These are phyloP conservation scores for Coemansia sp. DNA, from an alignment of 192 early-diverging fungal species.

Conservation along the genomic window DNA sequence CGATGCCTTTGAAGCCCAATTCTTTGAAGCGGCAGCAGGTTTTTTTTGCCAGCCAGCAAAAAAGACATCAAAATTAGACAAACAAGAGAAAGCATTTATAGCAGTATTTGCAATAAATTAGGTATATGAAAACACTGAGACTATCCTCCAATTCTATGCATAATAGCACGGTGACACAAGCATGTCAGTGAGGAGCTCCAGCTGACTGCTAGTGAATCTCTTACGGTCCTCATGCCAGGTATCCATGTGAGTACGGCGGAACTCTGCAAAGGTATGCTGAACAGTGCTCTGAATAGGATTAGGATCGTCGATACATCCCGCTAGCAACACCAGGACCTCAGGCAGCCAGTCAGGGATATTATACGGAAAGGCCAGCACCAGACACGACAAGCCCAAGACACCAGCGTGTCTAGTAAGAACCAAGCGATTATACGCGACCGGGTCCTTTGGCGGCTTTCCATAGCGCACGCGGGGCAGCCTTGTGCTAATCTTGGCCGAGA, in stretches of 20 bases:
- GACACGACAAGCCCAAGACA: slow-evolving; percentile 85
- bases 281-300: slow-evolving; percentile 86
- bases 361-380: slow-evolving; percentile 93
- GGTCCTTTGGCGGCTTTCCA: slow-evolving; percentile 31
- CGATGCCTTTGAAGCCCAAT: neutral
- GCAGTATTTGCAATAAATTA: neutral
- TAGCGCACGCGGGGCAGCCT: slow-evolving; percentile 40
- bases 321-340: slow-evolving; percentile 74
- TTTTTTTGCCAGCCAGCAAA: neutral
- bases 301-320: slow-evolving; percentile 80
- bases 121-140: neutral
- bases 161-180: slow-evolving; percentile 87
- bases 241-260: slow-evolving; percentile 93
- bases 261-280: slow-evolving; percentile 88
- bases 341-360: slow-evolving; percentile 94
- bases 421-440: slow-evolving; percentile 21
- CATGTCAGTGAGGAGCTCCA: slow-evolving; percentile 84
- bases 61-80: too few species aligned
- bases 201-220: slow-evolving; percentile 75
- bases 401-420: slow-evolving; percentile 81
- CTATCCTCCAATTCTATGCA: slow-evolving; percentile 55
- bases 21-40: neutral
- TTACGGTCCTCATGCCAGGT: slow-evolving; percentile 90
- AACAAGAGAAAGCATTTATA: neutral
- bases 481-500: slow-evolving; percentile 35